Evolutionary conservation across 495 filamentous ascomycete species (phyloP).

Genomic region (Aspergillus homomorphus): DNA sequence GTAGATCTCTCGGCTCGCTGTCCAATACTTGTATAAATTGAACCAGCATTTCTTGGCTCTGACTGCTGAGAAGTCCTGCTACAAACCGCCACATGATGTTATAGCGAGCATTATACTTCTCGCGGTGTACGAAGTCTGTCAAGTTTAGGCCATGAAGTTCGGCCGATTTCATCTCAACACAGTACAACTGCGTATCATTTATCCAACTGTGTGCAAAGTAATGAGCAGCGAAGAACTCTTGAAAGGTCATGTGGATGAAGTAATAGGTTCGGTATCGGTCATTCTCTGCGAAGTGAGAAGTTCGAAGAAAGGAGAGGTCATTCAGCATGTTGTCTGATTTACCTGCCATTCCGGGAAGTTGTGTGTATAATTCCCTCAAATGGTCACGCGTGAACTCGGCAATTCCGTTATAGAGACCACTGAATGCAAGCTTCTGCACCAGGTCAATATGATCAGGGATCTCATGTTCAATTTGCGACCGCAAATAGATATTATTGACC

Average conservation of each 20-base stretch:
- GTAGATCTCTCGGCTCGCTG: background rate
- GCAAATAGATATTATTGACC: background rate
- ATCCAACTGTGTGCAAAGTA: conserved; percentile 43
- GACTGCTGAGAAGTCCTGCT: background rate
- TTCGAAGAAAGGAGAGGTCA: conserved; percentile 33
- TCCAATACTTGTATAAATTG: background rate
- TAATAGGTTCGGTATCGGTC: conserved; percentile 28
- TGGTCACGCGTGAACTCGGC: conserved; percentile 33
- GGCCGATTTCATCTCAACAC: conserved; percentile 11
- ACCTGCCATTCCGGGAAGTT: conserved; percentile 7
- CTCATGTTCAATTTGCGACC: conserved; percentile 7
- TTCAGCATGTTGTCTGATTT: conserved; percentile 17
- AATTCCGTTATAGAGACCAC: conserved; percentile 32
- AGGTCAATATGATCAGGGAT: conserved; percentile 24
- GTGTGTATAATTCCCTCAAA: conserved; percentile 18
- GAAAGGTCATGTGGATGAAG: conserved; percentile 32
- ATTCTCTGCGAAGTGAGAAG: conserved; percentile 19
- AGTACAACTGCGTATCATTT: conserved; percentile 16
- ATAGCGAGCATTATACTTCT: conserved; percentile 41
- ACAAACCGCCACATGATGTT: conserved; percentile 38
- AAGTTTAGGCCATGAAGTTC: background rate
- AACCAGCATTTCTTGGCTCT: background rate
- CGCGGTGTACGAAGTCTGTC: conserved; percentile 25
- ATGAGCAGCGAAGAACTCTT: conserved; percentile 22
- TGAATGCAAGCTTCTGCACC: conserved; percentile 38